Conservation (phyloP, 768 basidiomycete species). For the Polyporus arcularius region DNA sequence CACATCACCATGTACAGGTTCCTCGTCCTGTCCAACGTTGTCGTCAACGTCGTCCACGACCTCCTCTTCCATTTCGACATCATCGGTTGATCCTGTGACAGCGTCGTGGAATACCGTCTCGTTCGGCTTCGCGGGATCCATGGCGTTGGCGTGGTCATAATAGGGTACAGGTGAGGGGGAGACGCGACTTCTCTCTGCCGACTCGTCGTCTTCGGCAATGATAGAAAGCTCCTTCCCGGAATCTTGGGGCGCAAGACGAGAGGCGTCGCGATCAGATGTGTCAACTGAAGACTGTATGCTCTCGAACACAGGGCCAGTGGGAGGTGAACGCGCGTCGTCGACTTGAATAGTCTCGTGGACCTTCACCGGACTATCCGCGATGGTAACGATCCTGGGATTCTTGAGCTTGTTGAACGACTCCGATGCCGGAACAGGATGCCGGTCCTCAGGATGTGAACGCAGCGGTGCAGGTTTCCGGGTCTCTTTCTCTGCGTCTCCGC, state of each 20-base stretch:
- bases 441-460: background rate
- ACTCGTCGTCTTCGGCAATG: conserved; percentile 73
- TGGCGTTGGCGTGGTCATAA: background rate
- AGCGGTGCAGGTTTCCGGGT: background rate
- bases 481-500: background rate
- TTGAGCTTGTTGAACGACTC: conserved; percentile 8
- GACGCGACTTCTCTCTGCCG: conserved; percentile 39
- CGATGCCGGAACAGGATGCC: background rate
- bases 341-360: background rate
- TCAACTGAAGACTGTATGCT: background rate
- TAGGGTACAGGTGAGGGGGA: background rate
- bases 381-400: conserved; percentile 19
- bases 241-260: background rate
- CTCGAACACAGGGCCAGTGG: background rate
- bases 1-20: conserved; percentile 22
- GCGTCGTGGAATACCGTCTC: conserved; percentile 1
- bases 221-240: conserved; percentile 55
- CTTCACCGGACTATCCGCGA: conserved; percentile 20
- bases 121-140: background rate
- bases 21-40: conserved; percentile 5
- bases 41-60: background rate
- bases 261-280: background rate
- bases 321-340: background rate
- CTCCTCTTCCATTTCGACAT: conserved; percentile 11
- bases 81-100: background rate